A percentile compares a stretch with the other conserved stretches of the same genome.
phyloP scores from a whole-genome alignment of 495 filamentous ascomycete genomes.

The Melanomma pulvis-pyrius region DNA sequence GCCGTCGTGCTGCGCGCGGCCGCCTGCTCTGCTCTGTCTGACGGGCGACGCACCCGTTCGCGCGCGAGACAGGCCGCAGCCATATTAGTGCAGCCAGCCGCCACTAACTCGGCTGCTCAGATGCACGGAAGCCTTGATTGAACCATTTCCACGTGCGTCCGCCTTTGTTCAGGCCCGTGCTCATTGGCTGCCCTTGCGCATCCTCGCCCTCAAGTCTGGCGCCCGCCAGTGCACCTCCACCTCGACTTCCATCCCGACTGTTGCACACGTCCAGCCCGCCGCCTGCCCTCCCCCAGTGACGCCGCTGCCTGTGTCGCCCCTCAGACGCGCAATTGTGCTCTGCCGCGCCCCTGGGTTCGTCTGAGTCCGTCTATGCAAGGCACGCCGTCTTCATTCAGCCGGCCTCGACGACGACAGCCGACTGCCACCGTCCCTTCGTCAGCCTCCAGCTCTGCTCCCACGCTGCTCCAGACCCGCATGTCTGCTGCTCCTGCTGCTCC shows the following conservation, averaged over 20 bases:
- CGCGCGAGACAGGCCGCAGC: conserved; percentile 8
- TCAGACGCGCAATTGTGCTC: conserved; percentile 22
- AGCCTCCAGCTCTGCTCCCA: not conserved
- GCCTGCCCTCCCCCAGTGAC: conserved; percentile 6
- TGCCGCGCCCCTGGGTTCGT: conserved; percentile 24
- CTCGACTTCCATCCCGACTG: conserved; percentile 21
- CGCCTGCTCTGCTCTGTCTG: not conserved
- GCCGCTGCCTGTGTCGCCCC: not conserved
- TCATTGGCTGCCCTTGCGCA: conserved; percentile 33
- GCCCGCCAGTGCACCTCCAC: conserved; percentile 13
- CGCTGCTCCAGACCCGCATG: conserved; percentile 19
- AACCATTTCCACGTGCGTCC: conserved; percentile 38
- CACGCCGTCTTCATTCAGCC: conserved; percentile 37
- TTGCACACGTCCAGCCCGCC: conserved; percentile 28
- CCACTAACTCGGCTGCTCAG: conserved; percentile 29
- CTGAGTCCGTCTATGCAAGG: conserved; percentile 38
- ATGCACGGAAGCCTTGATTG: conserved; percentile 38
- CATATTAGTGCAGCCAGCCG: conserved; percentile 35
- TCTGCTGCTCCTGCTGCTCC: conserved; percentile 12
- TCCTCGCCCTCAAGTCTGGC: conserved; percentile 25
- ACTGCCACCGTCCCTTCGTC: conserved; percentile 4
- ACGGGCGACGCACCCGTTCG: conserved; percentile 13
- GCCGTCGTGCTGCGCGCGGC: conserved; percentile 5
- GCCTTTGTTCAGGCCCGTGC: conserved; percentile 18
- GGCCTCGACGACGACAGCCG: conserved; percentile 21